phyloP scores from a whole-genome alignment of 352 stramenopile genomes.

The Elongisporangium anandrum region DNA sequence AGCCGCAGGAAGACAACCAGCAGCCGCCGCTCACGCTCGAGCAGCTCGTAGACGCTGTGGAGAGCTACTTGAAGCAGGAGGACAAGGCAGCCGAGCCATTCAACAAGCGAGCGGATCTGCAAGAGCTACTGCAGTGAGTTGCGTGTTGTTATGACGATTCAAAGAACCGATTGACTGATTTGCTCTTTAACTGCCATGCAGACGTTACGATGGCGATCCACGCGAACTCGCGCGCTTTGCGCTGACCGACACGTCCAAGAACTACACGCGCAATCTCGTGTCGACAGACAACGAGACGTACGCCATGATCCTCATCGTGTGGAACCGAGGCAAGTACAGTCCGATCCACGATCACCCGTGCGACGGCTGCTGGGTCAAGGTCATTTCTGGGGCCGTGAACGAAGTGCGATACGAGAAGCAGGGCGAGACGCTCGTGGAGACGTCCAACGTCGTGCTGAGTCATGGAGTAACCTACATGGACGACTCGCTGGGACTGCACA shows the following conservation, averaged over 20 bases:
- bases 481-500: slow-evolving; percentile 78
- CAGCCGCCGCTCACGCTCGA: slow-evolving; percentile 18
- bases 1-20: not conserved
- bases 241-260: slow-evolving; percentile 60
- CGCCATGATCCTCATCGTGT: slow-evolving; percentile 92
- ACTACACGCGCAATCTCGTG: slow-evolving; percentile 91
- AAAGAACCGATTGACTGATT: not conserved
- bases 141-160: no score
- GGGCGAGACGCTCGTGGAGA: slow-evolving; percentile 18
- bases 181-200: slow-evolving; percentile 2
- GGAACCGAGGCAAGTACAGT: slow-evolving; percentile 78
- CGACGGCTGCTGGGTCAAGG: slow-evolving; percentile 81
- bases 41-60: slow-evolving; percentile 40
- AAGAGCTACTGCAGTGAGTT: slow-evolving; percentile 36
- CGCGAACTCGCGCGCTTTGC: slow-evolving; percentile 59
- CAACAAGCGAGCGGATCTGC: slow-evolving; percentile 33
- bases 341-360: slow-evolving; percentile 88
- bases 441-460: slow-evolving; percentile 20
- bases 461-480: slow-evolving; percentile 53
- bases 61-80: slow-evolving; percentile 29
- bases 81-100: slow-evolving; percentile 20
- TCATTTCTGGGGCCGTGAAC: slow-evolving; percentile 58
- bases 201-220: slow-evolving; percentile 37
- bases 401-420: slow-evolving; percentile 64
- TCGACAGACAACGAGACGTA: slow-evolving; percentile 86